These are phyloP conservation scores for Sporopachydermia lactativora DNA, from an alignment of 805 yeast genomes.

Conservation along the genomic window DNA sequence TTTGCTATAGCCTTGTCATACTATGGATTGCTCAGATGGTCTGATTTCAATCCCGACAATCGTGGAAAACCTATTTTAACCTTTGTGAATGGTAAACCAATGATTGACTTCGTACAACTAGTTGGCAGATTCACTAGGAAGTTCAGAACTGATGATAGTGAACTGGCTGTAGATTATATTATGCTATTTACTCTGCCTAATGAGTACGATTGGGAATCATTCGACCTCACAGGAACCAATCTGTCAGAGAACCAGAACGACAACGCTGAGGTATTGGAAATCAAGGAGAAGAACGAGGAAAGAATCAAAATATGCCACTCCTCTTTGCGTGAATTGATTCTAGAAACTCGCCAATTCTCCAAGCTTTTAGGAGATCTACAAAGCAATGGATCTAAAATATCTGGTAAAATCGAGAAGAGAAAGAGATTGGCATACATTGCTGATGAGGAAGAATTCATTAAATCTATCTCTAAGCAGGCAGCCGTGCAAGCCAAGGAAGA, in stretches of 20 bases:
- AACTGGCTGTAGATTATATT: slow-evolving; percentile 83
- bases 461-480: slow-evolving; percentile 66
- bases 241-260: background rate
- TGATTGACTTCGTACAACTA: slow-evolving; percentile 39
- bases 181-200: slow-evolving; percentile 29
- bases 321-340: slow-evolving; percentile 68
- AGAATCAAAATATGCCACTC: slow-evolving; percentile 55
- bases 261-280: slow-evolving; percentile 2
- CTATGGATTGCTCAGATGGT: slow-evolving; percentile 49
- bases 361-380: slow-evolving; percentile 55
- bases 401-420: slow-evolving; percentile 31
- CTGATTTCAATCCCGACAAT: slow-evolving; percentile 16
- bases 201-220: slow-evolving; percentile 38
- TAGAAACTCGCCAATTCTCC: slow-evolving; percentile 75
- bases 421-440: slow-evolving; percentile 46
- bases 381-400: slow-evolving; percentile 20
- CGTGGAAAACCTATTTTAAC: slow-evolving; percentile 11
- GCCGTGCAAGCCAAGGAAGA: slow-evolving; percentile 85
- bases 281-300: slow-evolving; percentile 16
- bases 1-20: slow-evolving; percentile 70
- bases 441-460: slow-evolving; percentile 45
- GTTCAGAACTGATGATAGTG: slow-evolving; percentile 77
- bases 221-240: slow-evolving; percentile 1
- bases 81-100: slow-evolving; percentile 20
- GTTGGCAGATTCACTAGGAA: slow-evolving; percentile 71